Evolutionary conservation across 1,284 basidiomycete species (phyloP).

Genomic region (Sanguinoderma infundibulare): DNA sequence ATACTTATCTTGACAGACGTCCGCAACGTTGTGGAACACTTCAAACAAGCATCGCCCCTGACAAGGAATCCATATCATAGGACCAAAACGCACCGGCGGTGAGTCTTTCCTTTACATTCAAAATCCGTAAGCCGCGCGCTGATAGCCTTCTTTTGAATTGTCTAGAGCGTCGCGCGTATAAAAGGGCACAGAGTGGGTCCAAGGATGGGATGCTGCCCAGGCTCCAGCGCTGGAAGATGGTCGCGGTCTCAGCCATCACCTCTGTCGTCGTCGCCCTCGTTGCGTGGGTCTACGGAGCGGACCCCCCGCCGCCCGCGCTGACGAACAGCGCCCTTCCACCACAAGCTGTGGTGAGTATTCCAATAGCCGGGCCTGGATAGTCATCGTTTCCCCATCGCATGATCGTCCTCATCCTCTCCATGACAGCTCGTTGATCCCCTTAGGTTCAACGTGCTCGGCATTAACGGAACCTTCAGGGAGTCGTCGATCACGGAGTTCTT

Average conservation of each 20-base stretch:
- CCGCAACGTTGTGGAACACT: not conserved
- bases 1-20: not conserved
- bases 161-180: conserved; percentile 10
- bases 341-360: conserved; percentile 30
- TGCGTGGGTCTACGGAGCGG: conserved; percentile 17
- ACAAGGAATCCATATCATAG: conserved; percentile 14
- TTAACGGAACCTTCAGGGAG: conserved; percentile 36
- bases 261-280: conserved; percentile 11
- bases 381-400: not conserved
- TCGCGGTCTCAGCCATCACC: conserved; percentile 6
- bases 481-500: conserved; percentile 32
- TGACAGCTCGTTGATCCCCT: conserved; percentile 38
- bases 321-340: conserved; percentile 20
- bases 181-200: conserved; percentile 5
- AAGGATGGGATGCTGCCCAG: not conserved
- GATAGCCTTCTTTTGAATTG: conserved; percentile 9
- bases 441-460: conserved; percentile 36
- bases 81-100: conserved; percentile 17
- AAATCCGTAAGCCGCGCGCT: conserved; percentile 4
- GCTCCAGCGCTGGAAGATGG: conserved; percentile 11
- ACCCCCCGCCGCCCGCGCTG: not conserved
- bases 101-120: conserved; percentile 9
- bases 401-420: too few relatives aligned
- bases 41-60: not conserved
- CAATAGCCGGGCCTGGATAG: not conserved